These are phyloP conservation scores for Nitzschia putrida DNA, from an alignment of 108 stramenopile species.

Conservation along the genomic window DNA sequence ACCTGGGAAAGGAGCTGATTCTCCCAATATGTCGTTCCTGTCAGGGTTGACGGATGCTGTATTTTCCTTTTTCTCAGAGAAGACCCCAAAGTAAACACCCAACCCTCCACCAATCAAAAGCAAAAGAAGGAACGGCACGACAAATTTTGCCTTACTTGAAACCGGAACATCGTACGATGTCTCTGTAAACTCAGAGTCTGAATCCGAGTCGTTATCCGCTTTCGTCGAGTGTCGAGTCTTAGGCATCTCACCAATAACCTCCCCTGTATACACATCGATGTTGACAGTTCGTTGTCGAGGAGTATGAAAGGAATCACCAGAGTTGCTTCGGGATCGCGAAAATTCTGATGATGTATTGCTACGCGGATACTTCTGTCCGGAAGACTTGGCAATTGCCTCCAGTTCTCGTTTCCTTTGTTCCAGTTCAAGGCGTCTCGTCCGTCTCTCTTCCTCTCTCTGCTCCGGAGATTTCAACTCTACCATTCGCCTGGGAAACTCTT, in stretches of 20 bases:
- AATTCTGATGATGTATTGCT: neutral
- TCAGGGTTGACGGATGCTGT: neutral
- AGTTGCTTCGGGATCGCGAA: neutral
- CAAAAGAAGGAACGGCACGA: neutral
- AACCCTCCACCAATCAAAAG: neutral
- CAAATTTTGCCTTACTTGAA: no score
- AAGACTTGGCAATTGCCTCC: constrained; percentile 4
- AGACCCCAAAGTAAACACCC: constrained; percentile 10
- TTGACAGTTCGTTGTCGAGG: constrained; percentile 7
- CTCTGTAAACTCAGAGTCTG: neutral
- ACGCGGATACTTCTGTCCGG: no score
- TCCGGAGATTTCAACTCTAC: neutral
- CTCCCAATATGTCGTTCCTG: neutral
- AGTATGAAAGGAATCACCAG: neutral
- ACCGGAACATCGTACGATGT: constrained; percentile 12
- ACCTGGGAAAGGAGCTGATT: neutral
- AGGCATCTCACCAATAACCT: constrained; percentile 20
- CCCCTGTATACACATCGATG: constrained; percentile 18
- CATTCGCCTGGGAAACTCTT: neutral
- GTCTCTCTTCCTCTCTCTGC: neutral
- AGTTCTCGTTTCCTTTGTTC: constrained; percentile 15
- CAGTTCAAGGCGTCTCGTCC: neutral
- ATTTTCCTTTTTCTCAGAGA: neutral
- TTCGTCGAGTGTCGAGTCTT: neutral
- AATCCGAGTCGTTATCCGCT: constrained; percentile 18